phyloP scores from a whole-genome alignment of 805 yeast species.

The Barnettozyma botsteinii region DNA sequence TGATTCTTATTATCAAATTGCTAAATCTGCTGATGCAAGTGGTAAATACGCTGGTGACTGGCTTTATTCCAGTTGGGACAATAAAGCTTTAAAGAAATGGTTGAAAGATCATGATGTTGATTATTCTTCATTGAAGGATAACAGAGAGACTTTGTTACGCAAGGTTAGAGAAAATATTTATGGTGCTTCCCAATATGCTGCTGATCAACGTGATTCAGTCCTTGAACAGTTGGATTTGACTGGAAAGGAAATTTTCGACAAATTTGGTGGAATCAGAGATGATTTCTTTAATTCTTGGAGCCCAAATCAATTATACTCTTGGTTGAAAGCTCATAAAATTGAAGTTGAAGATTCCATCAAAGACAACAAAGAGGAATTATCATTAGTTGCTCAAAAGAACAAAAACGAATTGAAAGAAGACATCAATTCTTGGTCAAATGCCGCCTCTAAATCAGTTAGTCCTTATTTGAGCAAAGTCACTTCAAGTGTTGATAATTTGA shows the following conservation, averaged over 20 bases:
- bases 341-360: conserved; percentile 31
- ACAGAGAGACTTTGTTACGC: conserved; percentile 41
- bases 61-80: conserved; percentile 50
- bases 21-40: conserved; percentile 30
- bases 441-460: conserved; percentile 26
- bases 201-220: conserved; percentile 34
- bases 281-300: conserved; percentile 48
- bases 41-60: conserved; percentile 46
- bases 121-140: conserved; percentile 31
- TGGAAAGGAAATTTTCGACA: conserved; percentile 32
- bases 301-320: conserved; percentile 46
- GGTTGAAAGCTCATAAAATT: conserved; percentile 44
- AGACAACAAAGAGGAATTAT: conserved; percentile 31
- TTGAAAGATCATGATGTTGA: conserved; percentile 39
- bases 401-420: conserved; percentile 34
- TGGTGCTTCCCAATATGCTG: conserved; percentile 34
- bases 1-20: conserved; percentile 35
- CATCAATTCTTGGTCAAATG: conserved; percentile 32
- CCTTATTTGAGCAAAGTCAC: conserved; percentile 33
- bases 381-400: conserved; percentile 30
- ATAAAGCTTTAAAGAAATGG: conserved; percentile 44
- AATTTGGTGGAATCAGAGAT: conserved; percentile 35
- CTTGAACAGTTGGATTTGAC: conserved; percentile 36
- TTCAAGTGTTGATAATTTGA: conserved; percentile 29
- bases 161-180: conserved; percentile 42